Evolutionary conservation across 2,329 filamentous ascomycete species (phyloP).

Genomic region (Ascochyta clinopodiicola): DNA sequence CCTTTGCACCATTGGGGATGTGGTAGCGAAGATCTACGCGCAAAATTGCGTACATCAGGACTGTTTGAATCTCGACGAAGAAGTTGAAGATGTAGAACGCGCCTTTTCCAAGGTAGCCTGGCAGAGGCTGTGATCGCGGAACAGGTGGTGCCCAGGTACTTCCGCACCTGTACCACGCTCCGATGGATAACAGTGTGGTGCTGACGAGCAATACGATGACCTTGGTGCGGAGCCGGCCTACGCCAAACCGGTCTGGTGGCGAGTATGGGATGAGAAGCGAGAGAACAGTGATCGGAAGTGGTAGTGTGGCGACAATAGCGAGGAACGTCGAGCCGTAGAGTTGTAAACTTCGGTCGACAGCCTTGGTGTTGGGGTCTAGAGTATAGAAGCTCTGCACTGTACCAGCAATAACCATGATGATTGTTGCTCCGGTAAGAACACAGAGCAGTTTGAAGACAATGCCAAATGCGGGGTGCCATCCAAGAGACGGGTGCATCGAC

Average conservation of each 20-base stretch:
- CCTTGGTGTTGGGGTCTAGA: conserved; percentile 57
- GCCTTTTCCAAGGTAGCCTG: conserved; percentile 73
- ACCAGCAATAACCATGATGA: conserved; percentile 71
- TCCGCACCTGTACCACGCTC: conserved; percentile 72
- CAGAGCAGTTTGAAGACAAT: conserved; percentile 65
- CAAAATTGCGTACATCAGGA: conserved; percentile 69
- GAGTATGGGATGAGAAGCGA: conserved; percentile 56
- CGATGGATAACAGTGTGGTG: conserved; percentile 67
- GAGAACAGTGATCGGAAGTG: conserved; percentile 62
- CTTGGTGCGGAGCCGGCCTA: conserved; percentile 71
- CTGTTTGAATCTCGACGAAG: conserved; percentile 72
- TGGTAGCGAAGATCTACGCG: conserved; percentile 79
- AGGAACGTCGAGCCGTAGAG: conserved; percentile 68
- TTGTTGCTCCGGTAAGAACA: conserved; percentile 62
- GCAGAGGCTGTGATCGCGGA: conserved; percentile 60
- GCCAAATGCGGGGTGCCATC: conserved; percentile 67
- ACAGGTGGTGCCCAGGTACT: conserved; percentile 60
- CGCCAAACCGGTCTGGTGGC: conserved; percentile 66
- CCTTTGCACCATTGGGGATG: conserved; percentile 72
- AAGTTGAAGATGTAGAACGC: conserved; percentile 85
- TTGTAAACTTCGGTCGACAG: conserved; percentile 67
- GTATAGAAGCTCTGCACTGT: conserved; percentile 73
- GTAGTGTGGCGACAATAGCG: conserved; percentile 70
- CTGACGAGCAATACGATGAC: conserved; percentile 67
- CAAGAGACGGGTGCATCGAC: conserved; percentile 72